Base-by-base conservation (phyloP, 2,329 filamentous ascomycete genomes). In the Arthrobotrys sphaeroides region DNA sequence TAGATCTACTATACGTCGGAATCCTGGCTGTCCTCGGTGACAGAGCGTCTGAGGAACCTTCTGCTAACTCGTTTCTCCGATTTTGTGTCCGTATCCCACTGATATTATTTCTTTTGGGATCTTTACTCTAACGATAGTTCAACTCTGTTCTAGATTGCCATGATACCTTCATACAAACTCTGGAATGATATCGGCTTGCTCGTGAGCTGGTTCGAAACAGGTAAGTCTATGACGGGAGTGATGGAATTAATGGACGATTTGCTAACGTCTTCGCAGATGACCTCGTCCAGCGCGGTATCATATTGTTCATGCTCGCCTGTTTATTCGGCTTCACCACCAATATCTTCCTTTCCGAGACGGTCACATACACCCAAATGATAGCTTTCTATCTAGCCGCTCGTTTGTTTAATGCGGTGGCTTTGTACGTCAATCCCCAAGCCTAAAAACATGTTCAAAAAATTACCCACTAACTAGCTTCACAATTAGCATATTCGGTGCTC, bases 11-110 rank as follows among this genome's bases (percentile, higher is more conserved):
- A 0, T 72, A 62, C 81, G 87, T 89, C 22, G 88, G 88, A 6
- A 90, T 90, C 73, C 86, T 90, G 55, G 88, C 88, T 26, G 85
- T 88, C 78, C 88, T 89, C 49, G 88, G 88, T 22, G 89, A 90
- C 79, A 85, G 85, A 61, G 86, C 88, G 10, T 85, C 86, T 10
- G 87, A 89, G 78, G 82, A 86, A 61, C 83, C 88, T 0, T 86
- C 84, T 7, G 88, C 86, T 0, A 79, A 84, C 31, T 85, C 87
- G 49, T 81, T 90, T n/a, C 83, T 89, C 18, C 84, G 85, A 26
- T 90, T 90, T 78, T 82, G 84, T 61, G 70, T 74, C 68, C 45
- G 62, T 61, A 16, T 20, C 9, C 1, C 20, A 55, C 7, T n/a
- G n/a, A n/a, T n/a, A n/a, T n/a, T n/a, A n/a, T n/a, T n/a, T n/a